Conservation (phyloP, 805 yeast genomes). For the Sugiyamaella floridensis region DNA sequence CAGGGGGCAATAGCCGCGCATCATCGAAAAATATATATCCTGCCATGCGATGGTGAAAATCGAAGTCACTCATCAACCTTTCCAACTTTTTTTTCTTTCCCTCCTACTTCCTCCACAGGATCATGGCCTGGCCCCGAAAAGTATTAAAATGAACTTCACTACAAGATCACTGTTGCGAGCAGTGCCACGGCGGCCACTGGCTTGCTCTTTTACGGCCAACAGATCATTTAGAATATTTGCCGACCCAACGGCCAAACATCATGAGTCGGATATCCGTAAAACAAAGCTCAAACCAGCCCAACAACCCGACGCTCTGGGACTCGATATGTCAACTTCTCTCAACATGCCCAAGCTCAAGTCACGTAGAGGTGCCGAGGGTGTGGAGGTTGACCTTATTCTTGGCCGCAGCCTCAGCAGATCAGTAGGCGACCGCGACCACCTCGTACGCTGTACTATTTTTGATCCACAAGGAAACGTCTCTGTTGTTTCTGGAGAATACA, state of each 20-base stretch:
- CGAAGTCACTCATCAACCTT: not conserved
- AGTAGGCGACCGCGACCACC: constrained; percentile 26
- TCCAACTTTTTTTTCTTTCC: too few relatives aligned
- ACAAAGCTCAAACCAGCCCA: not conserved
- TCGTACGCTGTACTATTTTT: constrained; percentile 75
- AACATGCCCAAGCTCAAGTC: not conserved
- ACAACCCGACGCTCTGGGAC: not conserved
- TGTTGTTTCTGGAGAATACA: constrained; percentile 65
- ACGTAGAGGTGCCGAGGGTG: not conserved
- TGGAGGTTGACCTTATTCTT: constrained; percentile 16
- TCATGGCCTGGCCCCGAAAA: not conserved
- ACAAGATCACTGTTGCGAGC: not conserved
- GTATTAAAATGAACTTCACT: not conserved
- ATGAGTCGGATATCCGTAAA: not conserved
- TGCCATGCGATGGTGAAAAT: not conserved
- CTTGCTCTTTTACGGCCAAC: not conserved
- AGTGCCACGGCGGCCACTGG: not conserved
- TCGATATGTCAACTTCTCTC: not conserved
- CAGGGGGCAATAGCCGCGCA: not conserved
- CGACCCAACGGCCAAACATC: not conserved
- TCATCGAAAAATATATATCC: not conserved
- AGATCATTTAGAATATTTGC: not conserved
- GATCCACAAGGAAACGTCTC: constrained; percentile 61
- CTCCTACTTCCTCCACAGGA: not conserved
- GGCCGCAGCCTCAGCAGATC: constrained; percentile 17